These are phyloP conservation scores for Phytophthora citrophthora DNA, from an alignment of 352 stramenopile genomes.

Conservation along the genomic window DNA sequence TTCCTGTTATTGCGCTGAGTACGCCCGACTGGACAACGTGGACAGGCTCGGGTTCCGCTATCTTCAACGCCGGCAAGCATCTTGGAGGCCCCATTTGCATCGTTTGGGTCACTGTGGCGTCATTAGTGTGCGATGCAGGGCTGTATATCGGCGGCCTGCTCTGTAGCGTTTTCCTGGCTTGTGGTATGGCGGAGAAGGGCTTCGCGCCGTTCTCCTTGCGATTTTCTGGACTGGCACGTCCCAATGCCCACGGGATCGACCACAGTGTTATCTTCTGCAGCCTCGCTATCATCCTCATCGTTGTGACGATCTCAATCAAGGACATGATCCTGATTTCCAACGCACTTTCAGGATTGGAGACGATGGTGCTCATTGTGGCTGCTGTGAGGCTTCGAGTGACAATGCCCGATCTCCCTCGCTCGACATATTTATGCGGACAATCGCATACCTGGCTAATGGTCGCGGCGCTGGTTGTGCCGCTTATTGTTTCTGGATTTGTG, in stretches of 20 bases:
- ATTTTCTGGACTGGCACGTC: constrained; percentile 38
- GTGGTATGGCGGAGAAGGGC: constrained; percentile 56
- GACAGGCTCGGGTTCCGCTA: constrained; percentile 34
- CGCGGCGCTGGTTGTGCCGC: constrained; percentile 41
- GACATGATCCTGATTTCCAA: constrained; percentile 68
- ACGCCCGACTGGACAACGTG: constrained; percentile 55
- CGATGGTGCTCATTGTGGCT: constrained; percentile 47
- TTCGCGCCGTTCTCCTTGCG: constrained; percentile 54
- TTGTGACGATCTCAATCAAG: constrained; percentile 56
- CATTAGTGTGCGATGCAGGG: constrained; percentile 43
- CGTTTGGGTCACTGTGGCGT: constrained; percentile 39
- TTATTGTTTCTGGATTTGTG: constrained; percentile 41
- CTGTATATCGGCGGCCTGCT: constrained; percentile 56
- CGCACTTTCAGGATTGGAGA: constrained; percentile 51
- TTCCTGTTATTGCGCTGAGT: constrained; percentile 39
- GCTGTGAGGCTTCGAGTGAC: constrained; percentile 50
- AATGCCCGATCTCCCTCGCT: constrained; percentile 36
- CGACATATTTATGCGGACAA: constrained; percentile 53
- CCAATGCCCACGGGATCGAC: constrained; percentile 34
- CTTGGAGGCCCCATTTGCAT: constrained; percentile 44
- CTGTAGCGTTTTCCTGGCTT: constrained; percentile 59
- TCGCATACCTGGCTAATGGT: constrained; percentile 37
- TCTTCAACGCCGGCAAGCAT: constrained; percentile 41
- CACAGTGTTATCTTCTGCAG: constrained; percentile 61
- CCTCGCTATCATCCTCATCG: constrained; percentile 62